Conservation (phyloP, 2,329 filamentous ascomycete genomes). For the Aspergillus novofumigatus region DNA sequence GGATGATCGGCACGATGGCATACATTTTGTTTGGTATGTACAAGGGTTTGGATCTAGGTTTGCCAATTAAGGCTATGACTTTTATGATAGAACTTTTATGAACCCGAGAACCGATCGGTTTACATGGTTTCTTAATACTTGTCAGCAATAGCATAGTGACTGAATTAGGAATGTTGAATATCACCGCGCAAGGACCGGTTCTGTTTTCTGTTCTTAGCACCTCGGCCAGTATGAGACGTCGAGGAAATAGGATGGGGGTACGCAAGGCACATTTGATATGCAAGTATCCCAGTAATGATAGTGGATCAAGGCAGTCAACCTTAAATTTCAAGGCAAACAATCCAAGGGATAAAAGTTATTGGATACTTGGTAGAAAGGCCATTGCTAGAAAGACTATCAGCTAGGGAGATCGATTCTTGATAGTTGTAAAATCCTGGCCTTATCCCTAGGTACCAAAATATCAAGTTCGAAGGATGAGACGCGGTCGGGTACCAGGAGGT, state of each 20-base stretch:
- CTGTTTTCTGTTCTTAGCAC: not conserved
- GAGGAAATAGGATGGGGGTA: not conserved
- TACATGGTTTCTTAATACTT: not conserved
- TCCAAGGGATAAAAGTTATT: not conserved
- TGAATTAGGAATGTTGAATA: not conserved
- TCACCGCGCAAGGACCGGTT: not conserved
- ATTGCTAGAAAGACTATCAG: not conserved
- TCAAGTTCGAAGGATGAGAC: not conserved
- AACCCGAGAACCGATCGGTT: not conserved
- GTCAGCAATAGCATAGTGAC: not conserved
- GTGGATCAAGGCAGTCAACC: not conserved
- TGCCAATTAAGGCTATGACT: not conserved
- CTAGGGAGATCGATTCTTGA: too few relatives aligned
- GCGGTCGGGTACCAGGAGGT: not conserved
- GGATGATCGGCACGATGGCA: too few relatives aligned
- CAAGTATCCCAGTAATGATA: not conserved
- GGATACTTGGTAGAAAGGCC: too few relatives aligned
- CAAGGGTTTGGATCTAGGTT: not conserved
- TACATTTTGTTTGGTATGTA: not conserved
- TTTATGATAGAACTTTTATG: not conserved
- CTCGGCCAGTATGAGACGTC: not conserved
- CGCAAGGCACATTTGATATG: not conserved
- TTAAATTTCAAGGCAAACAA: not conserved
- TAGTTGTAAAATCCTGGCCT: not conserved
- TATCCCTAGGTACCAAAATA: not conserved